Evolutionary conservation across 1,284 basidiomycete genomes (phyloP).

Genomic region (Fomitopsis pinicola): DNA sequence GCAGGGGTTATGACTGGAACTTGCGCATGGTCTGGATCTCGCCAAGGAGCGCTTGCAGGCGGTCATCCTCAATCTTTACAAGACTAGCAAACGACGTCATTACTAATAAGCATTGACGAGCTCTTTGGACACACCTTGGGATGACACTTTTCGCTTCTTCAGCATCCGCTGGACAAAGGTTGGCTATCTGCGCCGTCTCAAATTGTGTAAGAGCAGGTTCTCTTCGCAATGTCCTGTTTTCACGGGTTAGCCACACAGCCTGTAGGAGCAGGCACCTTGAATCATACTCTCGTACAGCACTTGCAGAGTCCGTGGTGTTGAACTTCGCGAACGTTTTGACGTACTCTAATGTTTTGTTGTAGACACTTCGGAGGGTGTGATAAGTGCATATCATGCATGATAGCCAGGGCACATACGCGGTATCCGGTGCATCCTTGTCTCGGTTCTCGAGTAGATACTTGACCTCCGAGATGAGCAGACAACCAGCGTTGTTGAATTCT

Average conservation of each 20-base stretch:
- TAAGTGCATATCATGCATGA: neutral
- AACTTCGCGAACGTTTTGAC: conserved; percentile 90
- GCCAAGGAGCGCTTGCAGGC: conserved; percentile 75
- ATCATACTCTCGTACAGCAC: conserved; percentile 80
- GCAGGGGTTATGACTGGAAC: conserved; percentile 61
- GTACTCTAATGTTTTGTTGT: conserved; percentile 90
- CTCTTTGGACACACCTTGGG: conserved; percentile 55
- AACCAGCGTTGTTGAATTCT: conserved; percentile 92
- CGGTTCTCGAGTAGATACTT: conserved; percentile 85
- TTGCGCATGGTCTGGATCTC: conserved; percentile 88
- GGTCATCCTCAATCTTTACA: conserved; percentile 83
- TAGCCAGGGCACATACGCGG: conserved; percentile 51
- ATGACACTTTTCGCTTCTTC: conserved; percentile 92
- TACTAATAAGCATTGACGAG: neutral
- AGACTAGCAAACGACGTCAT: conserved; percentile 44
- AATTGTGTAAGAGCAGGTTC: conserved; percentile 82
- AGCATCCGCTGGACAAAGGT: conserved; percentile 81
- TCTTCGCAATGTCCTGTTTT: conserved; percentile 60
- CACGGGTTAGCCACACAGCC: conserved; percentile 1
- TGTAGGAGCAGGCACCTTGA: neutral
- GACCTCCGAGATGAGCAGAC: conserved; percentile 88
- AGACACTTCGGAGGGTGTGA: conserved; percentile 56
- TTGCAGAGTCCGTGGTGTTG: conserved; percentile 81
- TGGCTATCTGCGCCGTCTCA: conserved; percentile 90
- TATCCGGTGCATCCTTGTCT: conserved; percentile 80